Conservation (phyloP, 768 basidiomycete species). For the Candolleomyces efflorescens region DNA sequence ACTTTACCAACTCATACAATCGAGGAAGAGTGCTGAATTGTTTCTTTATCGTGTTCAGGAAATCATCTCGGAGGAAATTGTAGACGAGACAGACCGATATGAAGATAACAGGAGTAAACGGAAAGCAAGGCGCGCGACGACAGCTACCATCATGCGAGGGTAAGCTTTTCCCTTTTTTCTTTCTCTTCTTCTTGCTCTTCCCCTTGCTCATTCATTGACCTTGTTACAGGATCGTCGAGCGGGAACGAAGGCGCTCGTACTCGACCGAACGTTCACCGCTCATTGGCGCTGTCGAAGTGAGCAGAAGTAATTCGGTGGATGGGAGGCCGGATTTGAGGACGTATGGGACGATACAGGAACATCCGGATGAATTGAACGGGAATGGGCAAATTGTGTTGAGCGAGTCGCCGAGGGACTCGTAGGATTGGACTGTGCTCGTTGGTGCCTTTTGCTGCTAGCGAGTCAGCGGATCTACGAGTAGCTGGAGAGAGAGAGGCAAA, state of each 20-base stretch:
- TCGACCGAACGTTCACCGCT: slow-evolving; percentile 32
- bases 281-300: slow-evolving; percentile 13
- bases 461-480: too few species aligned
- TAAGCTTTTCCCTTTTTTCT: slow-evolving; percentile 25
- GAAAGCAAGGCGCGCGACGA: slow-evolving; percentile 65
- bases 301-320: not conserved
- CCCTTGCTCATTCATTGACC: not conserved
- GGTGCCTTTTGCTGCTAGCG: too few species aligned
- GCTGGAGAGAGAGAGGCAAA: too few species aligned
- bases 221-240: not conserved
- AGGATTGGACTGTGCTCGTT: too few species aligned
- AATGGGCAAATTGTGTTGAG: slow-evolving; percentile 9
- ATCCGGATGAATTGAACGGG: not conserved
- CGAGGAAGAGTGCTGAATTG: not conserved
- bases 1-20: too few species aligned
- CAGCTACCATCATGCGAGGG: slow-evolving; percentile 78
- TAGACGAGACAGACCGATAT: slow-evolving; percentile 91
- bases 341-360: not conserved
- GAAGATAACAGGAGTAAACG: slow-evolving; percentile 83
- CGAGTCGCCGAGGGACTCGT: slow-evolving; percentile 15
- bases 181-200: slow-evolving; percentile 20
- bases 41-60: too few species aligned
- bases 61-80: slow-evolving; percentile 94
- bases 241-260: slow-evolving; percentile 32
- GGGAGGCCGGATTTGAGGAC: not conserved